Conservation (phyloP, 2,329 filamentous ascomycete species). For the Tolypocladium pustulatum region DNA sequence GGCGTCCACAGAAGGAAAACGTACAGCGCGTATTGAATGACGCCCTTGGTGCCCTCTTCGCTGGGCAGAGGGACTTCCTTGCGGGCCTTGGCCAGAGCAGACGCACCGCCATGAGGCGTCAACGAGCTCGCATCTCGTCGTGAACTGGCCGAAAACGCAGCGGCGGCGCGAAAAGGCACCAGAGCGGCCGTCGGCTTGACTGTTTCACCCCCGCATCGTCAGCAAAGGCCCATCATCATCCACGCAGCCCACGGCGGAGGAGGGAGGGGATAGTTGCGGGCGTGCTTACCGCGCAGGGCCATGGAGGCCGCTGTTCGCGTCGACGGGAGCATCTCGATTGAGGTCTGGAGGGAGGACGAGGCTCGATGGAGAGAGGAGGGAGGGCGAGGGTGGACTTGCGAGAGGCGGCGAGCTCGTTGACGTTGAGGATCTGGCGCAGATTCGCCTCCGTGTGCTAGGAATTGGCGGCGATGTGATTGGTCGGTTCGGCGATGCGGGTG, state of each 20-base stretch:
- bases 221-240: not conserved
- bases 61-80: slow-evolving; percentile 68
- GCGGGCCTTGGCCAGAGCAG: slow-evolving; percentile 43
- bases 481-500: not conserved
- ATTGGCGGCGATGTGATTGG: slow-evolving; percentile 3
- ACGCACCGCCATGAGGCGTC: slow-evolving; percentile 41
- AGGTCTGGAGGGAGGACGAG: not conserved
- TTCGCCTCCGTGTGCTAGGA: slow-evolving; percentile 1
- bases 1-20: slow-evolving; percentile 21
- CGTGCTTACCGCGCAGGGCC: slow-evolving; percentile 36
- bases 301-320: slow-evolving; percentile 41
- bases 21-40: slow-evolving; percentile 79
- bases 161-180: slow-evolving; percentile 51
- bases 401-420: not conserved
- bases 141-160: slow-evolving; percentile 55
- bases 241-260: not conserved
- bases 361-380: not conserved
- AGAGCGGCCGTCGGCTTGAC: slow-evolving; percentile 56
- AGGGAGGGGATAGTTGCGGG: not conserved
- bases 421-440: not conserved
- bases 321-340: slow-evolving; percentile 33
- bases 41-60: slow-evolving; percentile 70
- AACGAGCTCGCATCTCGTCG: slow-evolving; percentile 51
- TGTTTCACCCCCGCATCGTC: slow-evolving; percentile 21
- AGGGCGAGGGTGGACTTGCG: not conserved